Evolutionary conservation across 2,329 filamentous ascomycete genomes (phyloP).

Genomic region (Huntiella decipiens): DNA sequence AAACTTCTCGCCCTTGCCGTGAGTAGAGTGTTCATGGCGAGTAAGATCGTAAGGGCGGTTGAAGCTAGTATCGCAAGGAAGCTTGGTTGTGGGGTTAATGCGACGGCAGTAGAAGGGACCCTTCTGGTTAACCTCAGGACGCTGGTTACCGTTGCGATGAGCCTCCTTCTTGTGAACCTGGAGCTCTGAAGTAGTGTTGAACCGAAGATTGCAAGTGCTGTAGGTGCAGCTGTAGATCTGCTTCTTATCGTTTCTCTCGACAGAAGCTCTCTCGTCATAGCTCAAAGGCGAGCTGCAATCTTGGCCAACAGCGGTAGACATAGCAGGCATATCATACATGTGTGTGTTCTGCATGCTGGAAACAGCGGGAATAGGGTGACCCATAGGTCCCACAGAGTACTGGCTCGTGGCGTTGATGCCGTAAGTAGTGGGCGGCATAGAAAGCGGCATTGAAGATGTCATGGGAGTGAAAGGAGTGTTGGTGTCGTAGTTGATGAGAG

Average conservation of each 20-base stretch:
- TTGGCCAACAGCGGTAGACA: background rate
- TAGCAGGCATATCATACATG: background rate
- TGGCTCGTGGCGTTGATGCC: too few species aligned
- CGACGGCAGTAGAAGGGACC: constrained; percentile 86
- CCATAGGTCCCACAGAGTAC: too few species aligned
- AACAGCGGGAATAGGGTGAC: too few species aligned
- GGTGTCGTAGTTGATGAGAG: too few species aligned
- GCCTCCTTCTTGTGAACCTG: constrained; percentile 94
- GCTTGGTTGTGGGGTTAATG: constrained; percentile 70
- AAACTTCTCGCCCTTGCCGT: constrained; percentile 92
- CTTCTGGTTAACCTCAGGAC: constrained; percentile 42
- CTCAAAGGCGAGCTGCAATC: background rate
- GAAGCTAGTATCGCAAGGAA: constrained; percentile 53
- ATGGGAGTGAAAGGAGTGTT: too few species aligned
- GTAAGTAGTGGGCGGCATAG: too few species aligned
- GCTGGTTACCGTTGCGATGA: constrained; percentile 53
- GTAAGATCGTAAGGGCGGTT: constrained; percentile 93
- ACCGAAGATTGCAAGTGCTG: constrained; percentile 72
- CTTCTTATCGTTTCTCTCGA: background rate
- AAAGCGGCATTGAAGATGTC: too few species aligned
- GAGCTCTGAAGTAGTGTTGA: constrained; percentile 68
- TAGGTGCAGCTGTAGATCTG: constrained; percentile 86
- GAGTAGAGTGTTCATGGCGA: constrained; percentile 90
- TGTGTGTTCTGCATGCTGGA: too few species aligned
- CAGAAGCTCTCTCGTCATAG: background rate